Evolutionary conservation across 2,329 filamentous ascomycete species (phyloP), one percentile per base, ranked within the genome.

Genomic region (Colletotrichum spinosum): DNA sequence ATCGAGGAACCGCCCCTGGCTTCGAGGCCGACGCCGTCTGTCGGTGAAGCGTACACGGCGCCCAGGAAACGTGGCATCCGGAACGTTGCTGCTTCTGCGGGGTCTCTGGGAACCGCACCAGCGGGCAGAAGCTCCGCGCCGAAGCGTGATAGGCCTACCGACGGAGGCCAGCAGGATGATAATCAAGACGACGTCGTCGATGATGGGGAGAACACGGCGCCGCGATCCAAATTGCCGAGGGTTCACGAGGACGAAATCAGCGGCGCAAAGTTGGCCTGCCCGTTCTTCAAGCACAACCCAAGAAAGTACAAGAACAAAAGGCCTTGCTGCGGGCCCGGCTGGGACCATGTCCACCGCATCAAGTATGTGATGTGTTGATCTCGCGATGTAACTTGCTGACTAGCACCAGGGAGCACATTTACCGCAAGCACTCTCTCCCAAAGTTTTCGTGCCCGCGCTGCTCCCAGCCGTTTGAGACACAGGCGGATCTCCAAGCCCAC

Each of bases 201-300:
- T 3, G 34, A 65, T 4, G 54, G 8, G 8, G 4, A 1, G 4
- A 38, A 60, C 15, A n/a, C 5, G 6, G 17, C 15, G 5, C 64
- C 60, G 4, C 48, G 54, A 7, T 42, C 59, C 13, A 67, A 67
- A 37, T 34, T 65, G 8, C 45, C 49, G 7, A 59, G 51, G 35
- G 44, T 67, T 9, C 54, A 63, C 8, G 54, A 65, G 12, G 60
- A 67, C 54, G 2, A 48, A 8, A 35, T 33, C 17, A 50, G 12
- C 37, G 46, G 58, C 9, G 42, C 45, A 39, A 70, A 66, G 38
- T 37, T 78, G 39, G 78, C 78, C 4, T 81, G 79, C 56, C 79
- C 79, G 0, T 81, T 76, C 58, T 79, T 73, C 70, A 80, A 80
- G 65, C 75, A 78, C 51, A 76, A 79, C 54, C 76, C 76, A 0